Percentiles rank a stretch among this genome's conserved stretches.
Evolutionary conservation across 495 filamentous ascomycete species (phyloP).

Genomic region (Penicillium riverlandense): DNA sequence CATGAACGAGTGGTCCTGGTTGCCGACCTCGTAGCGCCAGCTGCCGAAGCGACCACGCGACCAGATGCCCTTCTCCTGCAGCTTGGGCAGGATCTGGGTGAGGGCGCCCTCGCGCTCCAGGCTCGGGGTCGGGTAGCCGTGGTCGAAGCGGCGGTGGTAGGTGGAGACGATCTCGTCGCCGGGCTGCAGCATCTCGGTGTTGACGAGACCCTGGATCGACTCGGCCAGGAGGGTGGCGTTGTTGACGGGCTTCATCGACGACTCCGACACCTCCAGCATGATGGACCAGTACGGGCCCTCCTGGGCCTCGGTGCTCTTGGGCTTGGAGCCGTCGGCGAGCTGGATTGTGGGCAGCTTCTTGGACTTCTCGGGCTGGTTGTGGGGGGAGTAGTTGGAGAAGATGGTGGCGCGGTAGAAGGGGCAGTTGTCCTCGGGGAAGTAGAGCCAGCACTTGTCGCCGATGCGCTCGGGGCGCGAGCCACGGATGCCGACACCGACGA

Average conservation of each 20-base stretch:
- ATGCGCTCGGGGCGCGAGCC: slow-evolving; percentile 91
- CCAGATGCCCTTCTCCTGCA: slow-evolving; percentile 86
- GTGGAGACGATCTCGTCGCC: slow-evolving; percentile 94
- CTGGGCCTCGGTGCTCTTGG: slow-evolving; percentile 57
- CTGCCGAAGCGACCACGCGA: slow-evolving; percentile 95
- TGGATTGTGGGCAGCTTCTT: slow-evolving; percentile 83
- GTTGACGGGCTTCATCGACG: slow-evolving; percentile 89
- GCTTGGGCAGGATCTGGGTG: slow-evolving; percentile 83
- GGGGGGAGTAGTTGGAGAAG: slow-evolving; percentile 99
- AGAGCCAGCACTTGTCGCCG: slow-evolving; percentile 99
- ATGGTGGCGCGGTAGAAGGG: slow-evolving; percentile 99
- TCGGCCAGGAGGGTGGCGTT: slow-evolving; percentile 73
- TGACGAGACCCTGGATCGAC: slow-evolving; percentile 92
- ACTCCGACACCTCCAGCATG: slow-evolving; percentile 98
- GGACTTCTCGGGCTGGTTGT: slow-evolving; percentile 84
- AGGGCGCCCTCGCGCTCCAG: slow-evolving; percentile 95
- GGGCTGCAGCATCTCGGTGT: slow-evolving; percentile 89
- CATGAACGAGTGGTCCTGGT: slow-evolving; percentile 99
- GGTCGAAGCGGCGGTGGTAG: slow-evolving; percentile 98
- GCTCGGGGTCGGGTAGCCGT: slow-evolving; percentile 94
- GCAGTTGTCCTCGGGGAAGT: slow-evolving; percentile 99
- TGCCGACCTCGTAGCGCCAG: slow-evolving; percentile 96
- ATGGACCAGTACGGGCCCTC: slow-evolving; percentile 98
- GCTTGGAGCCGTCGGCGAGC: slow-evolving; percentile 76
- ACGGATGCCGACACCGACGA: slow-evolving; percentile 92